Percentiles rank a stretch among this genome's conserved stretches.
Evolutionary conservation across 164 flowering plant species (phyloP).

Genomic region (Stephania japonica): DNA sequence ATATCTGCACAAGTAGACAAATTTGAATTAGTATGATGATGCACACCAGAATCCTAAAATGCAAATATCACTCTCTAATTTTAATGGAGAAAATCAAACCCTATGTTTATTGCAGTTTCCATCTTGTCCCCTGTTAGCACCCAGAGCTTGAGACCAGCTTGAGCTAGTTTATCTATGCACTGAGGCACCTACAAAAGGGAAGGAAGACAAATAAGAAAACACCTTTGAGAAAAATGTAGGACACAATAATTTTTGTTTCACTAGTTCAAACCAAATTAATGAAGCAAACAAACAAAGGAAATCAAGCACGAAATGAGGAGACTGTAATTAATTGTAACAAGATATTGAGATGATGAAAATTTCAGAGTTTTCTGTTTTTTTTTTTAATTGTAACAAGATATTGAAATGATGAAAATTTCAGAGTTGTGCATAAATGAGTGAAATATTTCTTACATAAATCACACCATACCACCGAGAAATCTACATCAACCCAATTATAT

Average conservation of each 20-base stretch:
- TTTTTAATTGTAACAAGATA: background rate
- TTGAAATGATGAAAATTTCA: background rate
- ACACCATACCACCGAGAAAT: background rate
- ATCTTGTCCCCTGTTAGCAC: constrained; percentile 95
- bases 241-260: background rate
- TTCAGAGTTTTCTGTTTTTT: background rate
- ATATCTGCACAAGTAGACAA: constrained; percentile 42
- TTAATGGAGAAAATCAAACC: constrained; percentile 38
- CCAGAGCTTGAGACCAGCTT: constrained; percentile 97
- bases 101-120: constrained; percentile 98
- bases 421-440: background rate
- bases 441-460: background rate
- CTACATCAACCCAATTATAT: background rate
- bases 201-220: background rate
- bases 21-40: constrained; percentile 4
- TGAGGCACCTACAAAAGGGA: constrained; percentile 64
- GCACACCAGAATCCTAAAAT: background rate
- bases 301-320: background rate
- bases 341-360: constrained; percentile 1
- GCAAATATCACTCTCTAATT: background rate
- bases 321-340: background rate
- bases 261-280: background rate
- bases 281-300: background rate
- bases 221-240: background rate
- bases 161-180: constrained; percentile 93